These are phyloP conservation scores for Podila minutissima DNA, from an alignment of 192 early-diverging fungal species.

Conservation along the genomic window DNA sequence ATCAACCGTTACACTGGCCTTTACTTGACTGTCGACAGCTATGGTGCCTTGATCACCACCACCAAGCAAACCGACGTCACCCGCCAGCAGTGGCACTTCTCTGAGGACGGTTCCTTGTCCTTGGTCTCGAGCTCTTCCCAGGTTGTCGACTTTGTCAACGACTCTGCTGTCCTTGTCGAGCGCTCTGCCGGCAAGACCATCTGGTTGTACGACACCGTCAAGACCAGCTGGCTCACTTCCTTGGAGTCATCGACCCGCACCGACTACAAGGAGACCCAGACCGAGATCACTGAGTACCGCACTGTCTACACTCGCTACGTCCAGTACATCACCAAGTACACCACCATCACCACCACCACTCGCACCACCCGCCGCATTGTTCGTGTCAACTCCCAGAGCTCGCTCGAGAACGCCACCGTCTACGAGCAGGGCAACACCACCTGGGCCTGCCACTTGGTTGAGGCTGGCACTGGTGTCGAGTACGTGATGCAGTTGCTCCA, in stretches of 20 bases:
- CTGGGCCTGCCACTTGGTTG: constrained; percentile 43
- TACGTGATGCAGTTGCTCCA: constrained; percentile 43
- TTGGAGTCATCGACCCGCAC: constrained; percentile 8
- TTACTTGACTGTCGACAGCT: constrained; percentile 23
- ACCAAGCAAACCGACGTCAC: constrained; percentile 27
- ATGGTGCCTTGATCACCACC: constrained; percentile 18
- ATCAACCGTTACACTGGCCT: constrained; percentile 45
- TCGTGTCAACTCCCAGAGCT: constrained; percentile 22
- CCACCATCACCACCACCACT: constrained; percentile 29
- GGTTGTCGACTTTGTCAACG: constrained; percentile 47
- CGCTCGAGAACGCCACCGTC: constrained; percentile 36
- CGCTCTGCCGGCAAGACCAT: constrained; percentile 38
- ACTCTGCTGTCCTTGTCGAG: constrained; percentile 43
- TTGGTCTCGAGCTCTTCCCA: constrained; percentile 32
- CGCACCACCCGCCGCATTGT: constrained; percentile 31
- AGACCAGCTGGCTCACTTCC: constrained; percentile 26
- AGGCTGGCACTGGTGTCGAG: constrained; percentile 41
- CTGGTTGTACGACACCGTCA: constrained; percentile 37
- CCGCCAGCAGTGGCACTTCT: constrained; percentile 47
- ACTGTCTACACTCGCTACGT: constrained; percentile 50
- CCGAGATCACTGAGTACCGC: constrained; percentile 42
- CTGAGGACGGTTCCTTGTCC: constrained; percentile 32
- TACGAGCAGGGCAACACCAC: constrained; percentile 26
- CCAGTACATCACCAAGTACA: constrained; percentile 39
- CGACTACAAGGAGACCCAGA: constrained; percentile 18